These are phyloP conservation scores for Chytriomyces confervae DNA, from an alignment of 192 early-diverging fungal genomes.

Conservation along the genomic window DNA sequence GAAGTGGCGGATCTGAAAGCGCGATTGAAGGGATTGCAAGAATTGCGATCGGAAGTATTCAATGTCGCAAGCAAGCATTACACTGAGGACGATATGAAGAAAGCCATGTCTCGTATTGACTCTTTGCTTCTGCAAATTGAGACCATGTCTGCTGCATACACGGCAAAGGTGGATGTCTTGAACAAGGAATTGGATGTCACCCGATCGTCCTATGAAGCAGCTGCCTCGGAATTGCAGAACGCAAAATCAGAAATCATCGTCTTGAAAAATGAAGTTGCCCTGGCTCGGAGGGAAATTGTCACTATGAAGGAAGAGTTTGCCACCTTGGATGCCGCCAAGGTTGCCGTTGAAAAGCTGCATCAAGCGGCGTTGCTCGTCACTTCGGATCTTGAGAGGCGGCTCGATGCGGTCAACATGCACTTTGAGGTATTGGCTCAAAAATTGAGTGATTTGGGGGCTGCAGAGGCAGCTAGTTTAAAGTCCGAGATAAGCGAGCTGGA, in stretches of 20 bases:
- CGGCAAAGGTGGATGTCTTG: not conserved
- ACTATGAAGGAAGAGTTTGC: not conserved
- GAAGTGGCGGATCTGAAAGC: slow-evolving; percentile 23
- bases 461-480: not conserved
- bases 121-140: not conserved
- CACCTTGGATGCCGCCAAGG: not conserved
- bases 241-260: not conserved
- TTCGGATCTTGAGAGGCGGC: slow-evolving; percentile 5
- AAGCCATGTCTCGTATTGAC: slow-evolving; percentile 9
- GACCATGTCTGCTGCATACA: not conserved
- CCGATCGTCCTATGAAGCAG: not conserved
- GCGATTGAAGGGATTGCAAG: slow-evolving; percentile 26
- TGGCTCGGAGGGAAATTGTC: not conserved
- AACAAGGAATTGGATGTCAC: not conserved
- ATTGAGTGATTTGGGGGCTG: not conserved
- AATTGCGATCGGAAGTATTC: slow-evolving; percentile 13
- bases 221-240: not conserved
- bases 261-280: not conserved
- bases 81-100: slow-evolving; percentile 12
- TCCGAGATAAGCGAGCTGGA: not conserved
- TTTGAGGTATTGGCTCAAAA: slow-evolving; percentile 10
- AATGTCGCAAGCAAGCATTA: slow-evolving; percentile 16
- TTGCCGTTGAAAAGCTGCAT: not conserved
- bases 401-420: slow-evolving; percentile 10
- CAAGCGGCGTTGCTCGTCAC: not conserved